phyloP scores from a whole-genome alignment of 2,329 filamentous ascomycete species.

The Ceratocystis harringtonii region DNA sequence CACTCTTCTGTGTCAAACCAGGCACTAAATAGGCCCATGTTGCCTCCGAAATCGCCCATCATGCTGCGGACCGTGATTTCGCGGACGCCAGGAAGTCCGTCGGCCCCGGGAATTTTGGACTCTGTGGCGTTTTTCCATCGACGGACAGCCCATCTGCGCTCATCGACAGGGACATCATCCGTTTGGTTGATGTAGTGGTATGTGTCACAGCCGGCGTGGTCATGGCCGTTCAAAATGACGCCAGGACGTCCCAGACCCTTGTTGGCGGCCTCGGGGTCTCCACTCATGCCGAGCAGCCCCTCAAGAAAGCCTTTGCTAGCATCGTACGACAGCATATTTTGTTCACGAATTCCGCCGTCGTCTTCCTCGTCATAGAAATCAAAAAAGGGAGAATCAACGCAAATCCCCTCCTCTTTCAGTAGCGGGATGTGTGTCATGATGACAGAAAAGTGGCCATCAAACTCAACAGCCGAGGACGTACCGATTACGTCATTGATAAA shows the following conservation, averaged over 20 bases:
- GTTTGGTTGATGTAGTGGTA: conserved; percentile 65
- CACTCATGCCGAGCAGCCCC: conserved; percentile 66
- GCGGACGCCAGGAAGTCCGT: conserved; percentile 48
- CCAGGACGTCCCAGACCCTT: conserved; percentile 55
- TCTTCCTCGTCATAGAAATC: conserved; percentile 54
- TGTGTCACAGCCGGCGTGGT: conserved; percentile 86
- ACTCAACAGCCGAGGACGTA: conserved; percentile 44
- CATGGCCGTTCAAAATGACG: conserved; percentile 80
- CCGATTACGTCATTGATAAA: conserved; percentile 60
- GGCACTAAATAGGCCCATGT: conserved; percentile 70
- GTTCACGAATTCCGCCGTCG: conserved; percentile 64
- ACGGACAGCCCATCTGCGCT: conserved; percentile 36
- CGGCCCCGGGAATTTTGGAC: conserved; percentile 28
- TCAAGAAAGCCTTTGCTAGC: conserved; percentile 64
- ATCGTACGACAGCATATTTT: conserved; percentile 70
- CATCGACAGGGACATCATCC: conserved; percentile 26
- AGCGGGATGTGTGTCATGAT: conserved; percentile 86
- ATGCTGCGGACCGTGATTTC: conserved; percentile 93
- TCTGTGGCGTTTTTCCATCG: conserved; percentile 33
- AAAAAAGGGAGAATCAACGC: conserved; percentile 73
- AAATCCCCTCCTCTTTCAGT: conserved; percentile 68
- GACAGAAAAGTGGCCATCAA: conserved; percentile 56
- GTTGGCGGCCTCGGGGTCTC: conserved; percentile 41
- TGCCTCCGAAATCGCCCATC: conserved; percentile 95
- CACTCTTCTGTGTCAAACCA: conserved; percentile 67